Conservation (phyloP, 75 land plant species). For the Cupressus sempervirens region DNA sequence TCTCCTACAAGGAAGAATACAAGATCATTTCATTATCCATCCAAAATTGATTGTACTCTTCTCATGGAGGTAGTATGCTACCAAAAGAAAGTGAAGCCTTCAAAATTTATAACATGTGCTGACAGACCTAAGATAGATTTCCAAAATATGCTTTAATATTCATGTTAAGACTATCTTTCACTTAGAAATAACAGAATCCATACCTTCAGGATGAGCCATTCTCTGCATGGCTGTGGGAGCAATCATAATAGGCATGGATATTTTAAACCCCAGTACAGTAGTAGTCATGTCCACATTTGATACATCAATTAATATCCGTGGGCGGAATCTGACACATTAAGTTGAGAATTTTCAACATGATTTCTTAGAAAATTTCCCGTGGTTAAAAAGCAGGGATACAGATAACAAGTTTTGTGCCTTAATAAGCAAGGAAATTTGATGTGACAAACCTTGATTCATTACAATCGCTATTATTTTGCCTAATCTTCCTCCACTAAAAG, state of each 20-base stretch:
- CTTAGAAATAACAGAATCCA: not conserved
- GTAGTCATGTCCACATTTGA: slow-evolving; percentile 64
- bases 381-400: not conserved
- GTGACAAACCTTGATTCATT: not conserved
- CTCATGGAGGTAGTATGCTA: not conserved
- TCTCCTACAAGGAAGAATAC: slow-evolving; percentile 46
- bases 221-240: slow-evolving; percentile 94
- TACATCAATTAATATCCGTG: slow-evolving; percentile 86
- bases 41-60: not conserved
- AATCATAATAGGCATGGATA: slow-evolving; percentile 96
- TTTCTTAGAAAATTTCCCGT: not conserved
- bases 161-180: not conserved
- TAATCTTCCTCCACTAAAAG: not conserved
- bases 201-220: slow-evolving; percentile 99
- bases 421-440: not conserved
- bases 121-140: not conserved
- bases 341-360: not conserved
- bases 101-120: not conserved
- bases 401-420: not conserved
- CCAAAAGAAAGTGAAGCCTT: not conserved
- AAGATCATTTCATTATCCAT: not conserved
- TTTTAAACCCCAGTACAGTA: slow-evolving; percentile 80
- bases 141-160: not conserved
- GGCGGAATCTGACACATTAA: slow-evolving; percentile 62
- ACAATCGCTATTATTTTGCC: not conserved